These are phyloP conservation scores for Xanthoparmelia taractica DNA, from an alignment of 495 filamentous ascomycete genomes.

Conservation along the genomic window DNA sequence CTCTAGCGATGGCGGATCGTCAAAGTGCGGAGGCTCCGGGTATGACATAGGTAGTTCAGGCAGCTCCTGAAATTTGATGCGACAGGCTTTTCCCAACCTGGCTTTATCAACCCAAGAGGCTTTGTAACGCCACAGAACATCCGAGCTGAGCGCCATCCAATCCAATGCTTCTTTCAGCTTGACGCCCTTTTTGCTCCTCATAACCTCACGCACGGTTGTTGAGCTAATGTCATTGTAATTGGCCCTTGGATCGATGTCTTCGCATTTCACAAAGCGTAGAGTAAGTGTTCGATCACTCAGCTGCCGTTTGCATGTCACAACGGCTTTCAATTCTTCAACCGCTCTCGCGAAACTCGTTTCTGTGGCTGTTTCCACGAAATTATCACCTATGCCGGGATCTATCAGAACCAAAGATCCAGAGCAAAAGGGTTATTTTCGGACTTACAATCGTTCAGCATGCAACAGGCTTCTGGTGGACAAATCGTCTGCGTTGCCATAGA, in stretches of 20 bases:
- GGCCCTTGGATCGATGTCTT: not conserved
- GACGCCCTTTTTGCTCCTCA: not conserved
- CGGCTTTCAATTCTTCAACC: not conserved
- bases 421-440: not conserved
- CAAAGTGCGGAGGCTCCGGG: not conserved
- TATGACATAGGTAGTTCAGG: not conserved
- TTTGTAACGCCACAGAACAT: not conserved
- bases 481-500: not conserved
- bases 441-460: not conserved
- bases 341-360: not conserved
- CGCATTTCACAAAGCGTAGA: constrained; percentile 6
- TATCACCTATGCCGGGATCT: not conserved
- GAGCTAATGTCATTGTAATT: constrained; percentile 4
- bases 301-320: not conserved
- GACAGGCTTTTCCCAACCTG: not conserved
- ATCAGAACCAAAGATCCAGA: not conserved
- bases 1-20: not conserved
- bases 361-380: not conserved
- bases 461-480: not conserved
- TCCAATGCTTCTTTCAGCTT: not conserved
- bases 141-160: not conserved
- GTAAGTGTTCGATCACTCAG: not conserved
- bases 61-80: not conserved
- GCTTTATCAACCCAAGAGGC: not conserved
- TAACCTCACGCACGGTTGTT: not conserved